Conservation (phyloP, 768 basidiomycete genomes). For the Macrolepiota dolichaula region DNA sequence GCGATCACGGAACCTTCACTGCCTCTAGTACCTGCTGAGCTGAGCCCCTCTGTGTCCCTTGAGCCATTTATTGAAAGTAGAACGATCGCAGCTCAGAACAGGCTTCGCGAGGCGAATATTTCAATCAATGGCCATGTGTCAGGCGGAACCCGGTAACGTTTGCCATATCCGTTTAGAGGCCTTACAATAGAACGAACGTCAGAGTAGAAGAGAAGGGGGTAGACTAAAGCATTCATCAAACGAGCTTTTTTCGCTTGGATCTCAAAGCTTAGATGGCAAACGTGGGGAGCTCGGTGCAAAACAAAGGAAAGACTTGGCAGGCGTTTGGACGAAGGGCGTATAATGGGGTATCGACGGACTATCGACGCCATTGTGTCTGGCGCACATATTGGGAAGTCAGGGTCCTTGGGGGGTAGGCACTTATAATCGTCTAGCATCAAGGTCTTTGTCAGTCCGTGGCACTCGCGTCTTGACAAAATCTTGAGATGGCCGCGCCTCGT, state of each 20-base stretch:
- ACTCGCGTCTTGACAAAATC: slow-evolving; percentile 5
- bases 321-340: not conserved
- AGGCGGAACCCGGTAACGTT: not conserved
- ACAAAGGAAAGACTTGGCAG: not conserved
- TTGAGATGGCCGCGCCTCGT: not conserved
- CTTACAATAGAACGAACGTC: slow-evolving; percentile 4
- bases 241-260: slow-evolving; percentile 4
- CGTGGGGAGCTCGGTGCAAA: not conserved
- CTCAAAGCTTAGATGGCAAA: not conserved
- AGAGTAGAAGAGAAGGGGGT: not conserved
- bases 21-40: not conserved
- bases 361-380: not conserved
- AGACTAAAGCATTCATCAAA: not conserved
- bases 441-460: slow-evolving; percentile 1
- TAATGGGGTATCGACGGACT: not conserved
- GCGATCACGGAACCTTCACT: not conserved
- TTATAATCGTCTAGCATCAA: not conserved
- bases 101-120: not conserved
- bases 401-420: not conserved
- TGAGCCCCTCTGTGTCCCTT: too few species aligned
- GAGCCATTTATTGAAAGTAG: not conserved
- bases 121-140: not conserved
- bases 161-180: not conserved
- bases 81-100: not conserved
- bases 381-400: not conserved